These are phyloP conservation scores for Fusarium sp. DNA, from an alignment of 2,329 filamentous ascomycete genomes.

Conservation along the genomic window DNA sequence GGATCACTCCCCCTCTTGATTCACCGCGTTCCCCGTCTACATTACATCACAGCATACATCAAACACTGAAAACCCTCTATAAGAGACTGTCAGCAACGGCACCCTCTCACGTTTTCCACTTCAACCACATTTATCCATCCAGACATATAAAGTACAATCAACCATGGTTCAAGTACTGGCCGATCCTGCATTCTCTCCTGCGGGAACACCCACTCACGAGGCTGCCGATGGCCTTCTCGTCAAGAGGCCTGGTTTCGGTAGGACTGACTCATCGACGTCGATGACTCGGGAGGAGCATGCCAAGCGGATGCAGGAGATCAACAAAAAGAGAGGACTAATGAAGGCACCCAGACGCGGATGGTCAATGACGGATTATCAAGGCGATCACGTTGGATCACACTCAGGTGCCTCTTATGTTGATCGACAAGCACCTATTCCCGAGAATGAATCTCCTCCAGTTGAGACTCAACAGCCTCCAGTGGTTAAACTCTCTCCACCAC, in stretches of 20 bases:
- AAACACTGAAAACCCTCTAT: conserved; percentile 14
- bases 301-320: conserved; percentile 55
- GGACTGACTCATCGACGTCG: conserved; percentile 43
- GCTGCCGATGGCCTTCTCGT: conserved; percentile 36
- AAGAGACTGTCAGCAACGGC: conserved; percentile 11
- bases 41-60: conserved; percentile 18
- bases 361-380: conserved; percentile 61
- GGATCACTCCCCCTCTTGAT: conserved; percentile 20
- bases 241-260: conserved; percentile 42
- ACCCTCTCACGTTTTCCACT: conserved; percentile 2
- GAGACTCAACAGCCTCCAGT: conserved; percentile 27
- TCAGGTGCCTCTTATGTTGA: conserved; percentile 43
- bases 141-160: conserved; percentile 1
- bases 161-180: conserved; percentile 53
- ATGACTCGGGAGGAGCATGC: conserved; percentile 59
- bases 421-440: conserved; percentile 53
- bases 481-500: conserved; percentile 10
- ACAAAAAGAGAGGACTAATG: conserved; percentile 53
- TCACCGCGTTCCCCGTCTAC: conserved; percentile 11
- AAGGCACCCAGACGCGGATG: conserved; percentile 60
- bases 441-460: conserved; percentile 45
- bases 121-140: conserved; percentile 11
- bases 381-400: conserved; percentile 46
- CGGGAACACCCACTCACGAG: conserved; percentile 44
- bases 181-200: conserved; percentile 48